phyloP scores from a whole-genome alignment of 2,329 filamentous ascomycete genomes.

The Apiospora sp. region DNA sequence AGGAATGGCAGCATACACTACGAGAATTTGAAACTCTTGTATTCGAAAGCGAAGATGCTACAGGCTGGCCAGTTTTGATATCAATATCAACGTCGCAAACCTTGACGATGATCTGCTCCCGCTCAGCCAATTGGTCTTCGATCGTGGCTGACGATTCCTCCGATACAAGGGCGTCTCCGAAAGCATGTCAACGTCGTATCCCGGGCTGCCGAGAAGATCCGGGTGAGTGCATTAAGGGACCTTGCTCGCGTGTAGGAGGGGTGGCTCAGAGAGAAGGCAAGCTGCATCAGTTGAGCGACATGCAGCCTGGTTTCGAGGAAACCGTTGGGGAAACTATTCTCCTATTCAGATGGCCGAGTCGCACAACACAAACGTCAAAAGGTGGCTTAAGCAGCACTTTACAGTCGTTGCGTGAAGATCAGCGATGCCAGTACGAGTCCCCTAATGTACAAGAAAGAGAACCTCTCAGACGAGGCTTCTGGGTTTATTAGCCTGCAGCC shows the following conservation, averaged over 20 bases:
- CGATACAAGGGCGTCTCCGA: not conserved
- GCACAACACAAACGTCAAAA: constrained; percentile 32
- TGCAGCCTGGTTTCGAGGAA: constrained; percentile 31
- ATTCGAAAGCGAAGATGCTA: not conserved
- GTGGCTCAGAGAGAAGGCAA: constrained; percentile 25
- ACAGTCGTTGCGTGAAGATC: not conserved
- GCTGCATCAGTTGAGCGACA: constrained; percentile 13
- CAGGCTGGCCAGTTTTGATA: not conserved
- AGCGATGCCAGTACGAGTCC: not conserved
- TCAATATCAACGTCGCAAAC: not conserved
- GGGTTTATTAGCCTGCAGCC: not conserved
- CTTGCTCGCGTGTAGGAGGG: constrained; percentile 16
- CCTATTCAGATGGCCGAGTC: constrained; percentile 37
- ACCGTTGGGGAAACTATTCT: constrained; percentile 35
- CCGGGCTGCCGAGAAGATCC: constrained; percentile 10
- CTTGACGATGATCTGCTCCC: not conserved
- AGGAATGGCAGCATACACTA: too few species aligned
- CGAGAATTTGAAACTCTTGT: not conserved
- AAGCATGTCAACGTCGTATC: not conserved
- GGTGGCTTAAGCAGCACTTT: constrained; percentile 30
- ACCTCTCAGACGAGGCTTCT: not conserved
- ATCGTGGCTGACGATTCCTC: not conserved
- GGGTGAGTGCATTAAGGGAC: constrained; percentile 2
- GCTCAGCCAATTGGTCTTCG: not conserved
- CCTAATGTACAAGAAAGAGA: not conserved